Percentiles rank a stretch among this genome's conserved stretches.
These are phyloP conservation scores for Corymbia citriodora DNA, from an alignment of 441 rosid genomes.

Conservation along the genomic window DNA sequence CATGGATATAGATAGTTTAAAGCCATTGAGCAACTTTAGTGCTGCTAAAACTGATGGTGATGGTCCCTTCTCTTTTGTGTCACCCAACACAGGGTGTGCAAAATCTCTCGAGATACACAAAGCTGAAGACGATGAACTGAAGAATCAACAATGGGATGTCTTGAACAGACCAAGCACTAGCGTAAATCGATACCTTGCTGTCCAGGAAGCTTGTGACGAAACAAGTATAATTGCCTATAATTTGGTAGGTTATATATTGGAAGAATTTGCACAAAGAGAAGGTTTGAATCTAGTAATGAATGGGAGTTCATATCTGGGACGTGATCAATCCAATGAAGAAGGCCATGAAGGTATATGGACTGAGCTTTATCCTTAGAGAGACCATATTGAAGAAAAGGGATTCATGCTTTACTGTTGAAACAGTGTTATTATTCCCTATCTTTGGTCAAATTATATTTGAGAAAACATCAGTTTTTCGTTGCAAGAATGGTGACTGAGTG, in stretches of 20 bases:
- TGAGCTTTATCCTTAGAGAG: background rate
- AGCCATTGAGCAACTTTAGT: slow-evolving; percentile 6
- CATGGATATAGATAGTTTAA: slow-evolving; percentile 10
- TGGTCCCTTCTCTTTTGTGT: background rate
- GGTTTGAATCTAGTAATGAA: slow-evolving; percentile 30
- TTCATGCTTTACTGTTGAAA: background rate
- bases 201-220: slow-evolving; percentile 74
- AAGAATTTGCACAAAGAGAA: slow-evolving; percentile 43
- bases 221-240: slow-evolving; percentile 64
- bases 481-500: background rate
- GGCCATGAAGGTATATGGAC: slow-evolving; percentile 28
- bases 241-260: slow-evolving; percentile 53
- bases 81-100: background rate
- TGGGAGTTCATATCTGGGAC: slow-evolving; percentile 43
- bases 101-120: slow-evolving; percentile 16
- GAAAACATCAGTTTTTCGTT: background rate
- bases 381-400: background rate
- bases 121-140: slow-evolving; percentile 15
- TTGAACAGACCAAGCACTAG: slow-evolving; percentile 14
- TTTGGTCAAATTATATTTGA: background rate
- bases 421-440: background rate
- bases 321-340: slow-evolving; percentile 27
- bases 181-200: slow-evolving; percentile 46
- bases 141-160: slow-evolving; percentile 12
- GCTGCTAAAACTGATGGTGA: slow-evolving; percentile 6